Evolutionary conservation across 2,329 filamentous ascomycete species (phyloP).

Genomic region (Pseudofabraea citricarpa): DNA sequence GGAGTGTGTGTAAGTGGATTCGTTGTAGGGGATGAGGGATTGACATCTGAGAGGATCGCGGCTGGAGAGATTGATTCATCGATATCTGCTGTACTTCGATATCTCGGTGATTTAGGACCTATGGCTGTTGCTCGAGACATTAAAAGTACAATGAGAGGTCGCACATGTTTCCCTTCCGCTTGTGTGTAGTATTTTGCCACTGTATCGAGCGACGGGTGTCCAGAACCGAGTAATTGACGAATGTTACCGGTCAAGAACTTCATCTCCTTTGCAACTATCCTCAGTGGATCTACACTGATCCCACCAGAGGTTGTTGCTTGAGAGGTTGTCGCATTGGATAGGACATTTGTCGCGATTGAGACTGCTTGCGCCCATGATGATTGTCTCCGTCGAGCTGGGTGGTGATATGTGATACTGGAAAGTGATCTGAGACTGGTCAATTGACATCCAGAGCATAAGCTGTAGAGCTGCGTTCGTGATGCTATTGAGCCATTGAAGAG

Average conservation of each 20-base stretch:
- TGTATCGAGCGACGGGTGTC: slow-evolving; percentile 89
- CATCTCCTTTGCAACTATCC: slow-evolving; percentile 92
- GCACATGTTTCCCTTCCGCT: slow-evolving; percentile 93
- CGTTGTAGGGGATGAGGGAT: slow-evolving; percentile 57
- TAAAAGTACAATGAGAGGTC: slow-evolving; percentile 88
- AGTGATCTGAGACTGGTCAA: slow-evolving; percentile 13
- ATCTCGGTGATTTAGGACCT: slow-evolving; percentile 56
- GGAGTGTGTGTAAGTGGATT: slow-evolving; percentile 42
- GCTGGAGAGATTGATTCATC: slow-evolving; percentile 57
- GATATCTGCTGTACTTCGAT: slow-evolving; percentile 35
- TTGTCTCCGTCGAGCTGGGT: slow-evolving; percentile 40
- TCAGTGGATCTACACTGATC: slow-evolving; percentile 80
- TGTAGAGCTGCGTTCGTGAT: slow-evolving; percentile 30
- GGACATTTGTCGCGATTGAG: slow-evolving; percentile 64
- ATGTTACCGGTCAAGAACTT: slow-evolving; percentile 94
- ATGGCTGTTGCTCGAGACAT: slow-evolving; percentile 94
- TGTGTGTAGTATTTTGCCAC: slow-evolving; percentile 98
- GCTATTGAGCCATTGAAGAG: slow-evolving; percentile 34
- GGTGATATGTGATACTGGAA: slow-evolving; percentile 18
- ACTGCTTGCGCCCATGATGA: slow-evolving; percentile 77
- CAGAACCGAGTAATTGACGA: slow-evolving; percentile 84
- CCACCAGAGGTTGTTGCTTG: slow-evolving; percentile 55
- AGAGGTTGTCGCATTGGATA: slow-evolving; percentile 59
- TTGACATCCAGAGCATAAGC: slow-evolving; percentile 36
- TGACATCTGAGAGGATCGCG: slow-evolving; percentile 70